Conservation (phyloP, 371 early-diverging fungal species). For the Conidiobolus incongruus region DNA sequence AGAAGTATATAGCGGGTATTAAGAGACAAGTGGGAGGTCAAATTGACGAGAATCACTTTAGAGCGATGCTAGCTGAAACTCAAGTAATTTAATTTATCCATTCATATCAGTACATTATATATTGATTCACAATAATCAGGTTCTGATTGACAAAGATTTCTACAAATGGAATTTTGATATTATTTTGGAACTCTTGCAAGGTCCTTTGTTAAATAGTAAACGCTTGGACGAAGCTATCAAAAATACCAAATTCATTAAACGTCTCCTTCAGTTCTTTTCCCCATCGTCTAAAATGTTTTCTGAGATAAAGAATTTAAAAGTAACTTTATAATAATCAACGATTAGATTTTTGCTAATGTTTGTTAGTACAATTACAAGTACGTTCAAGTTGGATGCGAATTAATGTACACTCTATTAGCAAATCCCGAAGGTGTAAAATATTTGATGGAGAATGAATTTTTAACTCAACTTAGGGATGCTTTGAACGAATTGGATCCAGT, state of each 20-base stretch:
- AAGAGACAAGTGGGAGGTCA: constrained; percentile 39
- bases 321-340: too few species aligned
- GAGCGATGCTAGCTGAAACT: constrained; percentile 34
- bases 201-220: constrained; percentile 42
- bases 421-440: constrained; percentile 16
- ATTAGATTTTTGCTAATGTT: neutral
- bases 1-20: constrained; percentile 28
- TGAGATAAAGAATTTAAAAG: constrained; percentile 23
- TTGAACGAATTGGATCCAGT: constrained; percentile 22
- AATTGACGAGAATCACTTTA: constrained; percentile 55
- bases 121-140: too few species aligned
- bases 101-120: constrained; percentile 1
- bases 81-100: constrained; percentile 20
- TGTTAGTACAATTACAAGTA: constrained; percentile 6
- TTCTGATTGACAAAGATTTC: constrained; percentile 44
- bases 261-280: constrained; percentile 48
- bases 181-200: constrained; percentile 46
- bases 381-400: constrained; percentile 16
- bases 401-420: constrained; percentile 14
- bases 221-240: constrained; percentile 58
- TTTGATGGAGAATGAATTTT: constrained; percentile 15
- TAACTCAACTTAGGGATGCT: constrained; percentile 18
- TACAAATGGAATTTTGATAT: constrained; percentile 69
- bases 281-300: constrained; percentile 54
- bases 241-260: constrained; percentile 47